Base-by-base conservation (phyloP, 176 grass and related monocot genomes). In the Triticum timopheevii region DNA sequence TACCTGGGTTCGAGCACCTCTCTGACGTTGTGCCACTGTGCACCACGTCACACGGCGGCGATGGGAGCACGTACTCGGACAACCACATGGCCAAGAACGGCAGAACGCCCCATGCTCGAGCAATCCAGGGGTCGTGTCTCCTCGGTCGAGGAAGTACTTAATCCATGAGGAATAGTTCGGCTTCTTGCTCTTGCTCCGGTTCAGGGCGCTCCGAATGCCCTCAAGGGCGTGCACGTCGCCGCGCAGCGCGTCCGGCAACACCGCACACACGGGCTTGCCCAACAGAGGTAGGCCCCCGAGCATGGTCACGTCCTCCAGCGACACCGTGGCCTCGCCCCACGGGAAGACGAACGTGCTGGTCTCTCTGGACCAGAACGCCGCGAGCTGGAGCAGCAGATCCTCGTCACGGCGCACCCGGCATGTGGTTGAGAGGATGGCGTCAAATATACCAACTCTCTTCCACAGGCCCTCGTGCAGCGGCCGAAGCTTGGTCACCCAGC, bases 51-150 rank as follows among this genome's bases (percentile, higher is more conserved):
- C 25, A 74, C 40, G 71, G 40, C n/a, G 71, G 39, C 71, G 71
- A 74, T 40, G 40, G 72, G 90, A 98, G 27, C 95, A 79, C 20
- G 95, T 90, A 30, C 19, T 13, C 12, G 8, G 71, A 45, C 2
- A 98, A 72, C 93, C 89, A 95, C 31, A 98, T 90, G 27, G 93
- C 90, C 49, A 98, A 83, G 82, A 98, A 98, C 9, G 93, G 91
- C 20, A 83, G 82, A 98, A 98, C 9, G 93, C 93, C 20, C 80
- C 71, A 67, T 98, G 93, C 89, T 98, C 95, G n/a, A 92, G 23
- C 23, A 73, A 42, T 13, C 39, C n/a, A 45, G 44, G 0, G 44
- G 44, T 4, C 44, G 3, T 45, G 44, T 45, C 11, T 13, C 40
- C 38, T 13, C 6, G 38, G 5, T 36, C 83, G 39, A 95, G 83